Base-by-base conservation (phyloP, 345 rosid genomes). In the Streptanthus diversifolius region DNA sequence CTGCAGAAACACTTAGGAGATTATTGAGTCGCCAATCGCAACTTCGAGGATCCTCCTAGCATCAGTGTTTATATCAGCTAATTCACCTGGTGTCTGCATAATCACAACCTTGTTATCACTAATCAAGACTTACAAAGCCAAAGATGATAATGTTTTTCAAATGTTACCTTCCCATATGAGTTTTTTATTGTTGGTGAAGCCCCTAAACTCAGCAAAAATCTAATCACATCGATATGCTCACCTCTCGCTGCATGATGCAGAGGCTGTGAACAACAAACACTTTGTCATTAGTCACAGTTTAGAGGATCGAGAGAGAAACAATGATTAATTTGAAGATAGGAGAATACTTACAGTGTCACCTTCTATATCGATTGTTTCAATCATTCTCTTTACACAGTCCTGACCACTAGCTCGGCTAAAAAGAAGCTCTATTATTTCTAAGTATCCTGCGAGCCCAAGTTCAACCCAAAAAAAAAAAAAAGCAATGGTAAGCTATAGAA, bases 171-270 rank as follows among this genome's bases (percentile, higher is more conserved):
- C 33, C 87, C 97, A 58, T 77, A 88, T 7, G 75, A 33, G 81
- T 95, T 91, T 65, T 70, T 53, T 55, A 59, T 78, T 8, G 83
- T 78, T 7, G 85, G 80, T 49, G 92, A 89, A 70, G 97, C 93
- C 15, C 96, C 93, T 56, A 84, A 77, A 47, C 81, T 75, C 63
- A 95, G 80, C 75, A 95, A 82, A 74, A 84, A 78, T 37, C 86
- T 82, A 54, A 91, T 71, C 54, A 91, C 90, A 24, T 88, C 85
- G 22, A 63, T 83, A 62, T 95, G 99, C 43, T 89, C 96, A 58
- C 96, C 99, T 79, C 97, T 85, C 22, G 95, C 97, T 19, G 97
- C 97, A 47, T 91, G 96, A 80, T 95, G 99, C 65, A 95, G 92
- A 64, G 99, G 97, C 97, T 91, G 80, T 47, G n/a, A 58, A 49